Conservation (phyloP, 163 green algal species). For the Scenedesmus sp. region DNA sequence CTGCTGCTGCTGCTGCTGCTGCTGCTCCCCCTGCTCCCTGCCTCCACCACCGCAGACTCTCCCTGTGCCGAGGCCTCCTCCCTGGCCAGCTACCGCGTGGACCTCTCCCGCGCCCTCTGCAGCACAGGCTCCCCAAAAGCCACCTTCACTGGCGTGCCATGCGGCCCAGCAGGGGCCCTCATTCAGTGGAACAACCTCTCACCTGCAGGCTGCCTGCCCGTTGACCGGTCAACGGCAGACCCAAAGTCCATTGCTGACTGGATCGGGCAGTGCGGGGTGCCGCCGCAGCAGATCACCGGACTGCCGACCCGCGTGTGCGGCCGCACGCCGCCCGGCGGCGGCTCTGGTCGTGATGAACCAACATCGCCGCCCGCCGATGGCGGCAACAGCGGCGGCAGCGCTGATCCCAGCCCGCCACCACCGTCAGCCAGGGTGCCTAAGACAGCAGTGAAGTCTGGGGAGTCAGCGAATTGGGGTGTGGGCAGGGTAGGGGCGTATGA, state of each 20-base stretch:
- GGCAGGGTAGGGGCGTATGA: constrained; percentile 18
- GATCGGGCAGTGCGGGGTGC: constrained; percentile 44
- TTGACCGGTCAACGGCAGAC: not conserved
- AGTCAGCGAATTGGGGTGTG: constrained; percentile 18
- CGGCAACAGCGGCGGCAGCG: not conserved
- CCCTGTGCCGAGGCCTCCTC: not conserved
- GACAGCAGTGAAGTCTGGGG: not conserved
- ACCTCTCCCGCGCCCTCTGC: not conserved
- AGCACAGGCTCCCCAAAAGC: not conserved
- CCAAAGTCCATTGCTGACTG: constrained; percentile 5
- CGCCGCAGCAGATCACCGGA: constrained; percentile 20
- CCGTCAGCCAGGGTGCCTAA: not conserved
- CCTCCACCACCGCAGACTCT: not conserved
- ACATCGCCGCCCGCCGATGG: not conserved
- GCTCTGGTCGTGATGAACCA: not conserved
- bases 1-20: not conserved
- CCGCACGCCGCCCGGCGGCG: not conserved
- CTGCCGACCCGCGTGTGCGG: constrained; percentile 31
- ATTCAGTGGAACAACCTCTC: constrained; percentile 18
- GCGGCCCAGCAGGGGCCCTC: constrained; percentile 20
- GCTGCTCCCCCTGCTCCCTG: not conserved
- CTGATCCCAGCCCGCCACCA: not conserved
- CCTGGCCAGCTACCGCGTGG: not conserved
- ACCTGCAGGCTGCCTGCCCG: not conserved
- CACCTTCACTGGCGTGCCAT: constrained; percentile 17